These are phyloP conservation scores for cucumber (Cucumis sativus) DNA, from an alignment of 306 rosid genomes.

Conservation along the genomic window DNA sequence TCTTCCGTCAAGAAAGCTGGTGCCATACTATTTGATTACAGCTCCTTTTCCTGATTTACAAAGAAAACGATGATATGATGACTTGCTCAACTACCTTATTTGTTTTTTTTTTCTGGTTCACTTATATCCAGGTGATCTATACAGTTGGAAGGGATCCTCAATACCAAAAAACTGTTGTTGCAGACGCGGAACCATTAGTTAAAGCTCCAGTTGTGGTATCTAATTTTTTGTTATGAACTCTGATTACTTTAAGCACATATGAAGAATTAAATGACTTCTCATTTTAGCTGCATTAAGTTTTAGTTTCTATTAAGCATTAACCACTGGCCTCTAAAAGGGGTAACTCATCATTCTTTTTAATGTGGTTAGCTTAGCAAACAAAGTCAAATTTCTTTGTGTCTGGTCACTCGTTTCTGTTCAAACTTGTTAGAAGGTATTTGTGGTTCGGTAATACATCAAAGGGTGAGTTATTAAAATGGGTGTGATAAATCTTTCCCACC, in stretches of 20 bases:
- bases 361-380: neutral
- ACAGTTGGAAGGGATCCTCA: slow-evolving; percentile 86
- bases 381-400: neutral
- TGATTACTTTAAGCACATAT: slow-evolving; percentile 8
- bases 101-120: slow-evolving; percentile 13
- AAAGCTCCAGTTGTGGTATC: slow-evolving; percentile 73
- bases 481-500: neutral
- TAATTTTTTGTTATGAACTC: slow-evolving; percentile 4
- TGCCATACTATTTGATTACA: neutral
- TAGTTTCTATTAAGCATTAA: neutral
- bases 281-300: neutral
- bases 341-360: neutral
- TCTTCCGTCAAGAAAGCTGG: neutral
- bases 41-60: neutral
- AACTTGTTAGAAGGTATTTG: neutral
- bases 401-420: neutral
- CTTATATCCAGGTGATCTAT: slow-evolving; percentile 63
- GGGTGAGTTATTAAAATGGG: neutral
- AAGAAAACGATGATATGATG: neutral
- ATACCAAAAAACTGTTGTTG: slow-evolving; percentile 53
- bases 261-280: neutral
- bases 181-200: slow-evolving; percentile 58
- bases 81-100: neutral
- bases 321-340: neutral
- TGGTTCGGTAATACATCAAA: neutral